A percentile compares a stretch with the other conserved stretches of the same genome.
These are phyloP conservation scores for Gonapodya prolifera DNA, from an alignment of 192 early-diverging fungal species.

Conservation along the genomic window DNA sequence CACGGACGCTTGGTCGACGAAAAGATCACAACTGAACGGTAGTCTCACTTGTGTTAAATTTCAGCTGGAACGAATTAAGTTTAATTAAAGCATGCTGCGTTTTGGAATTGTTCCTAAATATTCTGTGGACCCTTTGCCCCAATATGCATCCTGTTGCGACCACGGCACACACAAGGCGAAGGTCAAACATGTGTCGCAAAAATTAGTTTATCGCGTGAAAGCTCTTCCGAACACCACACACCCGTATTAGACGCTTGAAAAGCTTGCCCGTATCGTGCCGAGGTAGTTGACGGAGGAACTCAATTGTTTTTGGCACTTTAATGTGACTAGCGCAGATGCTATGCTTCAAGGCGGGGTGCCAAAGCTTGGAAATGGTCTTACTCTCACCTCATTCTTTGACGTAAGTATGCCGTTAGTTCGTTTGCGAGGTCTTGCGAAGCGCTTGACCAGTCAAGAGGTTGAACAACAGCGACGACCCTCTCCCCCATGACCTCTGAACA, in stretches of 20 bases:
- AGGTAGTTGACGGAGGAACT: background rate
- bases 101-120: background rate
- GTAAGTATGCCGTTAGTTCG: background rate
- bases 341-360: no score
- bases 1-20: no score
- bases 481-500: background rate
- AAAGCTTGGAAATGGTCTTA: no score
- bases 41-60: no score
- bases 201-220: background rate
- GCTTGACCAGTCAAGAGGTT: background rate
- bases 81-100: background rate
- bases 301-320: background rate
- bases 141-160: background rate
- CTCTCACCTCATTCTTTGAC: background rate
- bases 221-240: background rate
- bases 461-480: background rate
- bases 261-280: conserved; percentile 5
- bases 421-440: background rate
- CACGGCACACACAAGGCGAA: background rate
- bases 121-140: background rate
- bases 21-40: no score
- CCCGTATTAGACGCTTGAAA: background rate
- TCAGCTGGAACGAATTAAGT: no score
- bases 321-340: no score
- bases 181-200: background rate